Evolutionary conservation across 306 rosid genomes (phyloP).

Genomic region (Trifolium pratense): DNA sequence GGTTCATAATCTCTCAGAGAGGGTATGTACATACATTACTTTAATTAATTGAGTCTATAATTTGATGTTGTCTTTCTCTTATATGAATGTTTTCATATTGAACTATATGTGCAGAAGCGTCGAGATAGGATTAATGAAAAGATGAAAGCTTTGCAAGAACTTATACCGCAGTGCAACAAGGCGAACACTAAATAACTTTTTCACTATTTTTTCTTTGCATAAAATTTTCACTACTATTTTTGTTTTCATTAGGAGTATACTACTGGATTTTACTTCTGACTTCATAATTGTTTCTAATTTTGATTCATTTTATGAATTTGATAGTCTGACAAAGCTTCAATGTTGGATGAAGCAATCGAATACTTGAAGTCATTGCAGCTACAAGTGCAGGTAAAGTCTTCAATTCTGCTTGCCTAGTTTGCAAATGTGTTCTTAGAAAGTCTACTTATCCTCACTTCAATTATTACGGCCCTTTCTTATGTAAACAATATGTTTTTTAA

Average conservation of each 20-base stretch:
- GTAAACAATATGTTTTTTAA: too few relatives aligned
- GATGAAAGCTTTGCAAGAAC: slow-evolving; percentile 88
- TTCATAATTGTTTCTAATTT: not conserved
- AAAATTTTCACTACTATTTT: not conserved
- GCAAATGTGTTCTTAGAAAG: not conserved
- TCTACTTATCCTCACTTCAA: not conserved
- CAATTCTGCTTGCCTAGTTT: slow-evolving; percentile 11
- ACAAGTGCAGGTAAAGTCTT: slow-evolving; percentile 74
- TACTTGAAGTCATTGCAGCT: slow-evolving; percentile 84
- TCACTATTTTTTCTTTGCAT: not conserved
- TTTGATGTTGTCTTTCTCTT: slow-evolving; percentile 9
- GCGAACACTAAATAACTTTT: slow-evolving; percentile 38
- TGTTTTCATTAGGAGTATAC: not conserved
- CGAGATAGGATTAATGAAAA: slow-evolving; percentile 89
- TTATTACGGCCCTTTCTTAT: not conserved
- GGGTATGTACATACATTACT: slow-evolving; percentile 54
- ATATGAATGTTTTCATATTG: slow-evolving; percentile 27
- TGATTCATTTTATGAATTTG: slow-evolving; percentile 31
- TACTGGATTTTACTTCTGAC: slow-evolving; percentile 19
- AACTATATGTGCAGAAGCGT: slow-evolving; percentile 63
- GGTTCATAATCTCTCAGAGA: slow-evolving; percentile 90
- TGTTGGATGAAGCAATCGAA: slow-evolving; percentile 93
- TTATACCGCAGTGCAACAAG: slow-evolving; percentile 90
- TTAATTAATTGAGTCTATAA: not conserved
- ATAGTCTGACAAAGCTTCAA: slow-evolving; percentile 91